phyloP scores from a whole-genome alignment of 306 rosid species.

The Begonia masoniana region DNA sequence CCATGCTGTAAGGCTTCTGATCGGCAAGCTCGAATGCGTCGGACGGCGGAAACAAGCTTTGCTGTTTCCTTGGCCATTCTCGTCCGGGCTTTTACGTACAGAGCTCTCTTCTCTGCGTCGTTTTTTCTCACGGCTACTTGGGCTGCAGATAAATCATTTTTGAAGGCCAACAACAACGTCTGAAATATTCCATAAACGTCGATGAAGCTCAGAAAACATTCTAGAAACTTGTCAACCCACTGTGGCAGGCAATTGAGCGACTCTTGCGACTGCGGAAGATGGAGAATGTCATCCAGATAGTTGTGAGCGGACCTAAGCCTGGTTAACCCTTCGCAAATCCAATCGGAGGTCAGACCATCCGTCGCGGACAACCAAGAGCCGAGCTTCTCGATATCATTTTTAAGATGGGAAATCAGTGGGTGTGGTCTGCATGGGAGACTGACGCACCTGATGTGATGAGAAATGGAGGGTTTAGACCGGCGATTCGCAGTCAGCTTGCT shows the following conservation, averaged over 20 bases:
- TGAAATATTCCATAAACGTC: constrained; percentile 73
- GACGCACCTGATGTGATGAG: constrained; percentile 69
- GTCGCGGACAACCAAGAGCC: constrained; percentile 22
- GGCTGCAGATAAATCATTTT: constrained; percentile 53
- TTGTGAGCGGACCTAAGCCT: constrained; percentile 45
- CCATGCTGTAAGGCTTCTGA: constrained; percentile 9
- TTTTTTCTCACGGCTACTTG: constrained; percentile 57
- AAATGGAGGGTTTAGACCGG: constrained; percentile 31
- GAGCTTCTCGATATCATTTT: constrained; percentile 35
- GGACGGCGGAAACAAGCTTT: constrained; percentile 33
- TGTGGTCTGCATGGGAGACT: constrained; percentile 91
- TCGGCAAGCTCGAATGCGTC: constrained; percentile 10
- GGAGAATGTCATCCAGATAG: constrained; percentile 50
- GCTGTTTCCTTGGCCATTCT: constrained; percentile 34
- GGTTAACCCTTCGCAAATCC: constrained; percentile 39
- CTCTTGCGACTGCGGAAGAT: constrained; percentile 65
- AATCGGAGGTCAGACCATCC: constrained; percentile 19
- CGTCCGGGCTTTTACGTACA: constrained; percentile 31
- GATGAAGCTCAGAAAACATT: constrained; percentile 50
- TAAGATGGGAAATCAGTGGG: constrained; percentile 67
- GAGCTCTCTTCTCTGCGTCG: constrained; percentile 27
- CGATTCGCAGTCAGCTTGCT: constrained; percentile 42
- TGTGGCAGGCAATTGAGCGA: constrained; percentile 44
- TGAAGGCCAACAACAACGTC: constrained; percentile 30
- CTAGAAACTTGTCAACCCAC: constrained; percentile 55